Percentiles rank a stretch among this genome's conserved stretches.
These are phyloP conservation scores for Saccharomycopsis hybrid DNA, from an alignment of 1,139 yeast genomes.

Conservation along the genomic window DNA sequence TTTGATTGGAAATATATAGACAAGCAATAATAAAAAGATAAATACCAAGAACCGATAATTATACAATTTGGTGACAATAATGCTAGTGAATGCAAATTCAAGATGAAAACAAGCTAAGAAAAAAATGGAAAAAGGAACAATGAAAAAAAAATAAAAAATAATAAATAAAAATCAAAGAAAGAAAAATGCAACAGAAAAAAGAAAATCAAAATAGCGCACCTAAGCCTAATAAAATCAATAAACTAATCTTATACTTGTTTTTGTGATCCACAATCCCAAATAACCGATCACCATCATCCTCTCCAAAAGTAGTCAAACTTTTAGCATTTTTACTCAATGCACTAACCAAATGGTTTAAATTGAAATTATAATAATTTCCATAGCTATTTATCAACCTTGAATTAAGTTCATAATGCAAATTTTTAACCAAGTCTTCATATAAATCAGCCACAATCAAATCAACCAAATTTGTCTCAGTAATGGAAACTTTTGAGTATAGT, in stretches of 20 bases:
- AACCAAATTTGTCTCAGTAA: constrained; percentile 13
- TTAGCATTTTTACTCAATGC: constrained; percentile 12
- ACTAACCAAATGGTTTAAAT: constrained; percentile 11
- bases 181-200: too few relatives aligned
- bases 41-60: too few relatives aligned
- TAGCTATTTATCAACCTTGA: constrained; percentile 6
- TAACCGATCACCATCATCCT: constrained; percentile 4
- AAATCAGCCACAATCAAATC: constrained; percentile 16
- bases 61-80: too few relatives aligned
- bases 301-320: not conserved
- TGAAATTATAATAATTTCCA: constrained; percentile 14
- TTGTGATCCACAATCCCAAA: constrained; percentile 6
- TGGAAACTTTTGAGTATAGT: constrained; percentile 17
- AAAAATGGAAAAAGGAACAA: too few relatives aligned
- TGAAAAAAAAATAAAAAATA: too few relatives aligned
- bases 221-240: constrained; percentile 16
- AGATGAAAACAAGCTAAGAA: too few relatives aligned
- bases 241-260: constrained; percentile 10
- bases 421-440: constrained; percentile 18
- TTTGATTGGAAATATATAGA: too few relatives aligned
- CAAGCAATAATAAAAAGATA: too few relatives aligned
- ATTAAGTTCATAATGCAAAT: constrained; percentile 18
- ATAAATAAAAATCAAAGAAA: too few relatives aligned
- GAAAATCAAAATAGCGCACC: constrained; percentile 18
- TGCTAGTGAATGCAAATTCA: too few relatives aligned